A percentile compares a stretch with the other conserved stretches of the same genome.
phyloP scores from a whole-genome alignment of 1,284 basidiomycete species.

The Boletus holoroseus region DNA sequence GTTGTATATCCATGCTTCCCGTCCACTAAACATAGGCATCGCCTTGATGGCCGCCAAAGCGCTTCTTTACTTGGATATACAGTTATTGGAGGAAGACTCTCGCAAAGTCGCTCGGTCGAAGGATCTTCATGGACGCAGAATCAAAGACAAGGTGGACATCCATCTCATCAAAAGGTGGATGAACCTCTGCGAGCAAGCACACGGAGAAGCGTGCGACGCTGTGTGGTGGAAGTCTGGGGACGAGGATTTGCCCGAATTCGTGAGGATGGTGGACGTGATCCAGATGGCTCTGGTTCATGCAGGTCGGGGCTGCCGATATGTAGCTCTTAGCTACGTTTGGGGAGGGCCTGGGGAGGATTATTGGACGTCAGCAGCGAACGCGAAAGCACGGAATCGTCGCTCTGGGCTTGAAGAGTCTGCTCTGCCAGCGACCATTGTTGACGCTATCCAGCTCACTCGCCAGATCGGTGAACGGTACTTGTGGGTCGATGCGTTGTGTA shows the following conservation, averaged over 20 bases:
- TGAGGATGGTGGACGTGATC: conserved; percentile 10
- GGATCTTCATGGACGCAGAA: conserved; percentile 22
- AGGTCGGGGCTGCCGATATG: conserved; percentile 3
- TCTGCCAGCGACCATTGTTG: conserved; percentile 8
- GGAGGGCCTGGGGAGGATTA: conserved; percentile 2
- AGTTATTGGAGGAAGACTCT: conserved; percentile 19
- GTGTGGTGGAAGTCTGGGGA: conserved; percentile 8
- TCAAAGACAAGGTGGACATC: conserved; percentile 12
- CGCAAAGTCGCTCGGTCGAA: conserved; percentile 8
- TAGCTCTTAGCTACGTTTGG: conserved; percentile 14
- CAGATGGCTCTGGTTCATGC: conserved; percentile 4
- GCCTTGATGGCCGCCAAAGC: conserved; percentile 3
- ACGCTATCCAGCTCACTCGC: conserved; percentile 9
- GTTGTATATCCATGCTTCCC: conserved; percentile 11
- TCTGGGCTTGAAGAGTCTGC: conserved; percentile 5
- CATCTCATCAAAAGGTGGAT: conserved; percentile 8
- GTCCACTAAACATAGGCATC: conserved; percentile 8
- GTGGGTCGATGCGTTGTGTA: conserved; percentile 12
- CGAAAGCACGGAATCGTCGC: not conserved
- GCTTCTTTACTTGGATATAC: conserved; percentile 14
- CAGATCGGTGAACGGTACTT: conserved; percentile 12
- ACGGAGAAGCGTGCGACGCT: conserved; percentile 1
- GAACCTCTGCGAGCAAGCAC: conserved; percentile 4
- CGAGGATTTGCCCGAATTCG: conserved; percentile 5
- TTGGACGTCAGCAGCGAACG: conserved; percentile 3